These are phyloP conservation scores for Aspergillus taichungensis DNA, from an alignment of 495 filamentous ascomycete species.

Conservation along the genomic window DNA sequence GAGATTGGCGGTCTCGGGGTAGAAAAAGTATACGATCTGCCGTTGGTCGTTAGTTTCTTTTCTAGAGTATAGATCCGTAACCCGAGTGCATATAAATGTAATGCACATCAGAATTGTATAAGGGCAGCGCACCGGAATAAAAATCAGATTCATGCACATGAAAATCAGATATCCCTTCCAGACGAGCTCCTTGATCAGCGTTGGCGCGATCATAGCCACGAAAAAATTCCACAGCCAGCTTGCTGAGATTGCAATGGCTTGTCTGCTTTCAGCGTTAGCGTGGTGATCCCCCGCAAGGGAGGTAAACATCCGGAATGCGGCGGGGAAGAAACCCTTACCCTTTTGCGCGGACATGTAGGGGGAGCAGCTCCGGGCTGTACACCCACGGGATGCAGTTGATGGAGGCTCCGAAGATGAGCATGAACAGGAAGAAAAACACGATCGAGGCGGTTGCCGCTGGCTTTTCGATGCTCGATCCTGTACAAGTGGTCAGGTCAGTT, in stretches of 20 bases:
- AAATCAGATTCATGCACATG: slow-evolving; percentile 44
- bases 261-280: slow-evolving; percentile 8
- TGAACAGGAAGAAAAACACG: slow-evolving; percentile 43
- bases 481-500: slow-evolving; percentile 1
- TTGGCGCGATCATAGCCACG: slow-evolving; percentile 51
- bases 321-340: slow-evolving; percentile 18
- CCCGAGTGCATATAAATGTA: too few relatives aligned
- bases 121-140: slow-evolving; percentile 24
- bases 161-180: slow-evolving; percentile 57
- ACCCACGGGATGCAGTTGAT: slow-evolving; percentile 43
- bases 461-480: slow-evolving; percentile 20
- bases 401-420: slow-evolving; percentile 42
- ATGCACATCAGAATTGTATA: neutral
- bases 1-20: slow-evolving; percentile 35
- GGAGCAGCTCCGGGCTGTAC: slow-evolving; percentile 38
- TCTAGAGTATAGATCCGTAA: too few relatives aligned
- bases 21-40: slow-evolving; percentile 33
- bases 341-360: slow-evolving; percentile 32
- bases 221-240: slow-evolving; percentile 46
- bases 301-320: slow-evolving; percentile 3
- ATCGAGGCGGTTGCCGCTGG: slow-evolving; percentile 28
- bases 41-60: neutral
- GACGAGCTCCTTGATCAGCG: slow-evolving; percentile 38
- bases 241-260: slow-evolving; percentile 25
- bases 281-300: neutral